Conservation (phyloP, 2,329 filamentous ascomycete species). For the Diaporthe sp. region DNA sequence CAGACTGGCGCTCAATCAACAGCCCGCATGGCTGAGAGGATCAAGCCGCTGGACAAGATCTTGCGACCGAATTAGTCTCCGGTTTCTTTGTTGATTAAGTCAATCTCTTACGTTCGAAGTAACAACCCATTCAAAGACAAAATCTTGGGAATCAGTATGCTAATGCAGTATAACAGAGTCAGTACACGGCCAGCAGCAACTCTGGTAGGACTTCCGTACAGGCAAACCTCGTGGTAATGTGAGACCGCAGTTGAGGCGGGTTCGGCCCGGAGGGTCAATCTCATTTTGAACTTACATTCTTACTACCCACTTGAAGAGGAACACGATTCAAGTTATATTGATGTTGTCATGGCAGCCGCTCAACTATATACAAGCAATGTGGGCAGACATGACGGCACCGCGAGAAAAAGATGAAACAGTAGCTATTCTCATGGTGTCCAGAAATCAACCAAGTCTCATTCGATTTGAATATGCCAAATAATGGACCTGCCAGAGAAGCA, state of each 20-base stretch:
- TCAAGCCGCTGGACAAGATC: constrained; percentile 21
- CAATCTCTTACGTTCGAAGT: background rate
- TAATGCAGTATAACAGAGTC: background rate
- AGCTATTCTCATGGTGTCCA: background rate
- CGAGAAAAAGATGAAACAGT: background rate
- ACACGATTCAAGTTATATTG: background rate
- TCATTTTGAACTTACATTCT: background rate
- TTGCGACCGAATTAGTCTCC: background rate
- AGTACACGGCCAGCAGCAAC: background rate
- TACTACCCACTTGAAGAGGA: background rate
- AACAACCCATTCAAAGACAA: background rate
- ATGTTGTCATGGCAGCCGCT: background rate
- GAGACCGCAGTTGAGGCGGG: background rate
- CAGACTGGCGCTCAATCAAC: constrained; percentile 13
- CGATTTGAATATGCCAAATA: too few species aligned
- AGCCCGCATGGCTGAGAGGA: constrained; percentile 29
- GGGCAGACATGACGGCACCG: background rate
- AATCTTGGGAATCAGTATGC: too few species aligned
- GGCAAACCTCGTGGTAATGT: background rate
- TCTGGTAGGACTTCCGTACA: background rate
- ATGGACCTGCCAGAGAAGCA: background rate
- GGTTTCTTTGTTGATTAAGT: too few species aligned
- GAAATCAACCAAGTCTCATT: background rate
- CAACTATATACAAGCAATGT: background rate
- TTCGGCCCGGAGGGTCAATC: background rate